Evolutionary conservation across 106 monocot genomes (phyloP).

Genomic region (Apostasia ramifera): DNA sequence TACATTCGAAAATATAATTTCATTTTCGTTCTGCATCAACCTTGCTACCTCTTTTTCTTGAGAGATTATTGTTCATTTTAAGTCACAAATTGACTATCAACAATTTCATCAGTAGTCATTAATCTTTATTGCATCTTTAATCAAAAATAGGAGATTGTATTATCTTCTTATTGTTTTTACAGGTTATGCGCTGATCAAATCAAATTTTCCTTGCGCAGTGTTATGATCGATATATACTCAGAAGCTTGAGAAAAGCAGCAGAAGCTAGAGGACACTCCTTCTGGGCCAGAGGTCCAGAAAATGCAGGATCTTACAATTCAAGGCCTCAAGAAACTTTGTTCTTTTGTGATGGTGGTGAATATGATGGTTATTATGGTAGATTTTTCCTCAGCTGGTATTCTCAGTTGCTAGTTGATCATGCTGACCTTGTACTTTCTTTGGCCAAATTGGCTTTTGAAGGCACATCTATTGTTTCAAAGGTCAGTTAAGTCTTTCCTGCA

Average conservation of each 20-base stretch:
- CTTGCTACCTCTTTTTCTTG: too few relatives aligned
- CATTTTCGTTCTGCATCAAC: too few relatives aligned
- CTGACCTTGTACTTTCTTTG: conserved; percentile 66
- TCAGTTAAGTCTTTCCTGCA: conserved; percentile 12
- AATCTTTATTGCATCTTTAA: background rate
- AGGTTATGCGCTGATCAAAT: background rate
- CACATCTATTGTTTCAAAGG: conserved; percentile 70
- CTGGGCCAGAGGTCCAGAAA: conserved; percentile 84
- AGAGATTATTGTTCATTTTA: background rate
- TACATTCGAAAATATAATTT: too few relatives aligned
- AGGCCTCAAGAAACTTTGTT: conserved; percentile 80
- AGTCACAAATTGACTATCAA: background rate
- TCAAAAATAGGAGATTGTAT: background rate
- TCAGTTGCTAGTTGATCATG: conserved; percentile 73
- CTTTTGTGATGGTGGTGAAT: conserved; percentile 92
- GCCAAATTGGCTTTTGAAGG: conserved; percentile 86
- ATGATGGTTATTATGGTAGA: conserved; percentile 93
- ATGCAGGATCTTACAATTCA: conserved; percentile 82
- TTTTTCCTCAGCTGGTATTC: conserved; percentile 97
- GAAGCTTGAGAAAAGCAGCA: conserved; percentile 71
- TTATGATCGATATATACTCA: conserved; percentile 72
- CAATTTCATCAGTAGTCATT: background rate
- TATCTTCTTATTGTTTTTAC: background rate
- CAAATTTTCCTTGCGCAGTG: conserved; percentile 33
- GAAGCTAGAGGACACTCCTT: conserved; percentile 70